Percentiles rank a stretch among this genome's conserved stretches.
These are phyloP conservation scores for Apiospora phragmitis DNA, from an alignment of 2,329 filamentous ascomycete genomes.

Conservation along the genomic window DNA sequence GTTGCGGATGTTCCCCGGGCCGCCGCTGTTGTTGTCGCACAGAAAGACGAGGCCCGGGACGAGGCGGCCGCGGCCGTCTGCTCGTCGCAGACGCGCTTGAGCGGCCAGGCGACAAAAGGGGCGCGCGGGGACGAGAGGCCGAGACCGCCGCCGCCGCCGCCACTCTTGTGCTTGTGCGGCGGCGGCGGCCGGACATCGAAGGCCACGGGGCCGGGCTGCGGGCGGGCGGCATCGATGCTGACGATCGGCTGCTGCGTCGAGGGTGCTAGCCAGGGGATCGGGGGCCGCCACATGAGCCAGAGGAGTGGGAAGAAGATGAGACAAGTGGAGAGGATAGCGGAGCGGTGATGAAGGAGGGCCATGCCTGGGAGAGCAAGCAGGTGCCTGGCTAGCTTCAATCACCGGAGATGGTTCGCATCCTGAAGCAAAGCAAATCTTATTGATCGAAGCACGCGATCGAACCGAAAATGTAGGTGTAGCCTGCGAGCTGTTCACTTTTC, in stretches of 20 bases:
- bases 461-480: neutral
- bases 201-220: neutral
- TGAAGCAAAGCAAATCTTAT: neutral
- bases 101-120: conserved; percentile 44
- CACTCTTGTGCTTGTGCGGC: neutral
- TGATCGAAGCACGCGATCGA: neutral
- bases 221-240: neutral
- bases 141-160: neutral
- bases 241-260: neutral
- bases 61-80: conserved; percentile 20
- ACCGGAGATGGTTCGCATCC: neutral
- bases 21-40: conserved; percentile 52
- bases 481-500: neutral
- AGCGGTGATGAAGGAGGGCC: neutral
- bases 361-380: neutral
- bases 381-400: neutral
- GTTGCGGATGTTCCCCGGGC: conserved; percentile 51
- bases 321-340: neutral
- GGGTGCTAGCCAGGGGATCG: neutral
- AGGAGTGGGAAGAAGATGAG: neutral
- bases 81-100: conserved; percentile 44
- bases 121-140: conserved; percentile 39
- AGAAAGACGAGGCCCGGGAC: conserved; percentile 43
- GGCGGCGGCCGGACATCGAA: neutral
- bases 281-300: neutral